Conservation (phyloP, 306 rosid genomes). For the Rosa multiflora region DNA sequence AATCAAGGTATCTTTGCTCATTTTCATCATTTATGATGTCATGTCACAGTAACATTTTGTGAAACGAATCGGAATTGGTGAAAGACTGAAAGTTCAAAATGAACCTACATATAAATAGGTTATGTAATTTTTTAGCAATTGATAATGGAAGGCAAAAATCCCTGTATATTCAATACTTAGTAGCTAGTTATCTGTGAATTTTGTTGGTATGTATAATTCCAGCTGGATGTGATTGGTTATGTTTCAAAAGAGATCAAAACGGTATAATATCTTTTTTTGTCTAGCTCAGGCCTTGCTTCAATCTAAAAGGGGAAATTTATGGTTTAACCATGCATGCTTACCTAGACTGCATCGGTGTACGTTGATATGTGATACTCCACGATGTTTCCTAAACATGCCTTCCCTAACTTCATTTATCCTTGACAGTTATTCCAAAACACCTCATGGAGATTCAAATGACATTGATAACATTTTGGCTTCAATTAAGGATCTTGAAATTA, state of each 20-base stretch:
- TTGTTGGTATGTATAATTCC: background rate
- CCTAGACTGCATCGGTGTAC: background rate
- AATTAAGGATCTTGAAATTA: slow-evolving; percentile 57
- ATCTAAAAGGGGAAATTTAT: background rate
- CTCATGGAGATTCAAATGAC: slow-evolving; percentile 48
- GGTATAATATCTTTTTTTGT: background rate
- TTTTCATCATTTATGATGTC: slow-evolving; percentile 18
- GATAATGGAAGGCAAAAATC: background rate
- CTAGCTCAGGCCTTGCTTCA: background rate
- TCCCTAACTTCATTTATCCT: slow-evolving; percentile 16
- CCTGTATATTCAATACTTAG: background rate
- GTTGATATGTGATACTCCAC: background rate
- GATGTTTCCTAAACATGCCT: slow-evolving; percentile 3
- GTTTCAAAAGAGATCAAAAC: background rate
- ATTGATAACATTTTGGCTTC: slow-evolving; percentile 55
- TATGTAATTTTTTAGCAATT: background rate
- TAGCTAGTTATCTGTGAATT: background rate
- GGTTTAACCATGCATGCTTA: background rate
- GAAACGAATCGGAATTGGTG: background rate
- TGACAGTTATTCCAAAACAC: slow-evolving; percentile 45
- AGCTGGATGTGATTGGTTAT: background rate
- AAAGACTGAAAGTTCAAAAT: background rate
- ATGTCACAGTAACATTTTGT: background rate
- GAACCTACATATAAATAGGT: background rate
- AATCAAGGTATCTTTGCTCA: slow-evolving; percentile 44